Percentiles rank a stretch among this genome's conserved stretches.
phyloP scores from a whole-genome alignment of 2,329 filamentous ascomycete species.

The Canariomyces notabilis region DNA sequence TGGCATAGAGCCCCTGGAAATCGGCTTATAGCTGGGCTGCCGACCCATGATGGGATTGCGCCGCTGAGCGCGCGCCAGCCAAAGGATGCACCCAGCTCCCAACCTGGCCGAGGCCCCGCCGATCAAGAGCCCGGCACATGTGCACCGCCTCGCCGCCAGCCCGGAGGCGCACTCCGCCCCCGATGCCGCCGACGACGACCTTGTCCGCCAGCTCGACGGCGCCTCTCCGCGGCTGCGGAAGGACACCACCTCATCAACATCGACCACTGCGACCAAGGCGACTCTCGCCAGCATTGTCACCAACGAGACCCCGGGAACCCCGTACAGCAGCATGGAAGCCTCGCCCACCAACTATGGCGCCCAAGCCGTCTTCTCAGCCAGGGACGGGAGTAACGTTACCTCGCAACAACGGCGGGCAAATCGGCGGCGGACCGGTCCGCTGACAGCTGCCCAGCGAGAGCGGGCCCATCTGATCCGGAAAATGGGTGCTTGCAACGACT shows the following conservation, averaged over 20 bases:
- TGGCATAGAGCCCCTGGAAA: background rate
- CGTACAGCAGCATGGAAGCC: slow-evolving; percentile 49
- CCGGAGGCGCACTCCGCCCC: slow-evolving; percentile 12
- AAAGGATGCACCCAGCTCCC: slow-evolving; percentile 31
- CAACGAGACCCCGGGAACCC: slow-evolving; percentile 45
- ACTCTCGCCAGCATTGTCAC: slow-evolving; percentile 36
- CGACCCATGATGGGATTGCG: slow-evolving; percentile 24
- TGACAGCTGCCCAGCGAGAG: slow-evolving; percentile 54
- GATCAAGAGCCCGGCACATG: slow-evolving; percentile 21
- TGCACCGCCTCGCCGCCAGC: slow-evolving; percentile 20
- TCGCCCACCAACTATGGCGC: slow-evolving; percentile 40
- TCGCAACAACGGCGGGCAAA: slow-evolving; percentile 50
- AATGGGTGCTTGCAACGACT: slow-evolving; percentile 53
- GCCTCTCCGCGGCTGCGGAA: slow-evolving; percentile 36
- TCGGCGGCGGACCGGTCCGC: slow-evolving; percentile 54
- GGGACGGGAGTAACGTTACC: slow-evolving; percentile 51
- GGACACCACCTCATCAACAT: slow-evolving; percentile 50
- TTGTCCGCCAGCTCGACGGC: slow-evolving; percentile 24
- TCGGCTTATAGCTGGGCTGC: slow-evolving; percentile 4
- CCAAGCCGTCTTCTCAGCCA: slow-evolving; percentile 51
- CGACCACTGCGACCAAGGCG: slow-evolving; percentile 44
- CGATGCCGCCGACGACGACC: slow-evolving; percentile 17
- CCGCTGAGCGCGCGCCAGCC: slow-evolving; percentile 12
- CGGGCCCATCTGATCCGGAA: slow-evolving; percentile 56
- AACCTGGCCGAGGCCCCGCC: slow-evolving; percentile 31